phyloP scores from a whole-genome alignment of 2,329 filamentous ascomycete genomes.

The Fusarium graminum region DNA sequence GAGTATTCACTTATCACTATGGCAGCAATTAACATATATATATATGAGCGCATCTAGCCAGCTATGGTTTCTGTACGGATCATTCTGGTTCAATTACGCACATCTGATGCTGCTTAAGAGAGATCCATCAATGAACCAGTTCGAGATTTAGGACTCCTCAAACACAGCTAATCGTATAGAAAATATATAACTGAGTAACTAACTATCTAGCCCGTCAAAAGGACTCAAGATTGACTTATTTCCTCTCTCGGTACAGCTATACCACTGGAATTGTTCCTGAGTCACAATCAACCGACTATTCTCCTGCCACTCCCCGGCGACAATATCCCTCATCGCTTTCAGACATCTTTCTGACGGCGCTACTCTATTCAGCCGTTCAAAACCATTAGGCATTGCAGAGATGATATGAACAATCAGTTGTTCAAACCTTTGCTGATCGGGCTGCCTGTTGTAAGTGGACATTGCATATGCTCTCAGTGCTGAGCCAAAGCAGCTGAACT shows the following conservation, averaged over 20 bases:
- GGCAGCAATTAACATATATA: too few relatives aligned
- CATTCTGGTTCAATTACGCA: too few relatives aligned
- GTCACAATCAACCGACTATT: neutral
- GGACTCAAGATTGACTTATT: neutral
- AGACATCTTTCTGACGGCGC: neutral
- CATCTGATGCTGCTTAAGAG: too few relatives aligned
- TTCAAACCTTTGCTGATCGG: constrained; percentile 1
- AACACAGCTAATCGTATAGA: too few relatives aligned
- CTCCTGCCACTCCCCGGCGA: neutral
- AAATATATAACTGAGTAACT: neutral
- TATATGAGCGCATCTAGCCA: too few relatives aligned
- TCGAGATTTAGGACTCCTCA: too few relatives aligned
- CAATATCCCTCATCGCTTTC: neutral
- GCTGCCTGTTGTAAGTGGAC: neutral
- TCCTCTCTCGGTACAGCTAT: neutral
- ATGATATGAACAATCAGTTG: neutral
- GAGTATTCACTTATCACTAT: too few relatives aligned
- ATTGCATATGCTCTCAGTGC: constrained; percentile 10
- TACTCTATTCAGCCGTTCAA: neutral
- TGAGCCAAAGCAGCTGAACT: neutral
- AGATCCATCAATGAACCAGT: too few relatives aligned
- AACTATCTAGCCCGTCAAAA: neutral
- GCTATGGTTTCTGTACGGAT: too few relatives aligned
- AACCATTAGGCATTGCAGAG: neutral
- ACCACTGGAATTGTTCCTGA: neutral